Base-by-base conservation (phyloP, 2,329 filamentous ascomycete genomes). In the Ophiostoma sp. region DNA sequence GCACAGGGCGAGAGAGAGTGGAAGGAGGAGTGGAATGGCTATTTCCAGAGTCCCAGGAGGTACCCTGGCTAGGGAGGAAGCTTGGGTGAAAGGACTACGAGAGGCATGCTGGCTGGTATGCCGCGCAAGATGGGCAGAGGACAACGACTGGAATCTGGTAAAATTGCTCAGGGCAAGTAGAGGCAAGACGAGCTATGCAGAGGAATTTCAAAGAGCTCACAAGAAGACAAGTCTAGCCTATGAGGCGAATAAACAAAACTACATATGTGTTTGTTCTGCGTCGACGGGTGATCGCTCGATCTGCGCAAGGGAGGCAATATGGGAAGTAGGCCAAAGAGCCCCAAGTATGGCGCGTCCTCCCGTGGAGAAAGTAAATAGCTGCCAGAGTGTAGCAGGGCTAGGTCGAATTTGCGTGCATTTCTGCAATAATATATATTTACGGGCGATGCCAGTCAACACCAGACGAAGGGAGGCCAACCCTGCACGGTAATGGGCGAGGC, bases 81-180 rank as follows among this genome's bases (percentile, higher is more conserved):
- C 55, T 16, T 47, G 42, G 4, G n/a, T 64, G 27, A 40, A 47
- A 60, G 62, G 62, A 49, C 55, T 18, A 55, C 18, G 52, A 5
- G 6, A 47, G 55, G 68, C 47, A 68, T 18, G 64, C 41, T 18
- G 40, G 38, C 60, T 70, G 69, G 69, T 49, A 70, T 68, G 69
- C 65, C 62, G 49, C 60, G 49, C 47, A 65, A 49, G 14, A 58
- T 67, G 66, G 45, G 12, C 41, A 18, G 66, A 60, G 41, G 27
- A 36, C 55, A 68, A 66, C 69, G 7, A 62, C 69, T 68, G 66
- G 69, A 66, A 70, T 70, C 55, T 18, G 47, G 36, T 66, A 66
- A 70, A 41, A 70, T 70, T 68, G 68, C 16, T 63, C 27, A 7
- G 27, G 38, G 55, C 55, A 60, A 27, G 27, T 27, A 27, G 27